phyloP scores from a whole-genome alignment of 2,329 filamentous ascomycete genomes.

The Gliomastix tumulicola region DNA sequence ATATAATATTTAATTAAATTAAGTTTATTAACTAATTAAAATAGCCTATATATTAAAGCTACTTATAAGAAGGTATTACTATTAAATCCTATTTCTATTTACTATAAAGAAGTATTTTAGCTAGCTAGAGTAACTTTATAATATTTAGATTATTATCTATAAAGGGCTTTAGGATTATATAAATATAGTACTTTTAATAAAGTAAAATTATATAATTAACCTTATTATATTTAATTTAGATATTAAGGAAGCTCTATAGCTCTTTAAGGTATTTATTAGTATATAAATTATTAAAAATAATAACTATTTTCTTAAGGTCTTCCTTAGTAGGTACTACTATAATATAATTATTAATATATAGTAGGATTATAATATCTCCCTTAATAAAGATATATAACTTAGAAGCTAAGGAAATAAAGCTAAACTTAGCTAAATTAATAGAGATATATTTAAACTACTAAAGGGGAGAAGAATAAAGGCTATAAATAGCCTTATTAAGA shows the following conservation, averaged over 20 bases:
- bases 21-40: neutral
- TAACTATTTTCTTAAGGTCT: neutral
- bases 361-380: neutral
- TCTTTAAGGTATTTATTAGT: neutral
- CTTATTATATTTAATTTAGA: neutral
- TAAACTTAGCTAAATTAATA: neutral
- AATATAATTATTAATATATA: neutral
- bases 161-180: neutral
- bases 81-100: neutral
- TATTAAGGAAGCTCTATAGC: neutral
- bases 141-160: neutral
- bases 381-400: neutral
- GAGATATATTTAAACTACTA: neutral
- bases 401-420: neutral
- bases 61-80: neutral
- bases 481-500: neutral
- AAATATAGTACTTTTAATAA: neutral
- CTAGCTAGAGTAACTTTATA: too few relatives aligned
- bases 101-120: neutral
- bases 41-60: neutral
- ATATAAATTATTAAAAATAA: neutral
- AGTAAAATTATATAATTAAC: neutral
- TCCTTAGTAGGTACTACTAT: neutral
- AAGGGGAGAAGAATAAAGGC: neutral
- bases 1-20: neutral